These are phyloP conservation scores for Cercospora beticola DNA, from an alignment of 2,329 filamentous ascomycete genomes.

Conservation along the genomic window DNA sequence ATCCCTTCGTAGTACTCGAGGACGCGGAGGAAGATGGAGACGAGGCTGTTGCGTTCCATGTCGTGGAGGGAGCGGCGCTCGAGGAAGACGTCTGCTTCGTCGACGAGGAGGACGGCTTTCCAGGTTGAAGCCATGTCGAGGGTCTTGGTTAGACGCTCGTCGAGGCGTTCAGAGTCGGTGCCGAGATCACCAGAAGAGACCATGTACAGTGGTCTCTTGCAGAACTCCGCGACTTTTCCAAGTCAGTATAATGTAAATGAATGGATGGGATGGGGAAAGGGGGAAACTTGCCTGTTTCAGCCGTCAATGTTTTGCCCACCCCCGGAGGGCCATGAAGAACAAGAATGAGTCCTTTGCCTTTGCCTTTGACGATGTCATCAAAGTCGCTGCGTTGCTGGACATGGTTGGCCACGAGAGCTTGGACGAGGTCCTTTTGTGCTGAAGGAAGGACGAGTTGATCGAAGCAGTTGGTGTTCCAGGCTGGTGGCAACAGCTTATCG, in stretches of 20 bases:
- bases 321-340: slow-evolving; percentile 43
- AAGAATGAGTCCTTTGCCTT: slow-evolving; percentile 42
- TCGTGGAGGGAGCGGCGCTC: slow-evolving; percentile 79
- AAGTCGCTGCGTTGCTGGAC: slow-evolving; percentile 30
- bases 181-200: slow-evolving; percentile 33
- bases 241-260: too few species aligned
- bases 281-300: too few species aligned
- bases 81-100: slow-evolving; percentile 81
- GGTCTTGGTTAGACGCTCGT: slow-evolving; percentile 47
- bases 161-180: slow-evolving; percentile 51
- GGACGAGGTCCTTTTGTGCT: slow-evolving; percentile 37
- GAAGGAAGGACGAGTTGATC: slow-evolving; percentile 36
- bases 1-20: slow-evolving; percentile 43
- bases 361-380: slow-evolving; percentile 38
- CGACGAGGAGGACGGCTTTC: slow-evolving; percentile 82
- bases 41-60: slow-evolving; percentile 77
- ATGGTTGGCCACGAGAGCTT: slow-evolving; percentile 37
- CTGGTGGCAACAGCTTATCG: slow-evolving; percentile 33
- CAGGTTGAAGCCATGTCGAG: slow-evolving; percentile 81
- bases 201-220: slow-evolving; percentile 47
- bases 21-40: slow-evolving; percentile 55
- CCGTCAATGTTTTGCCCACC: slow-evolving; percentile 45
- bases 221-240: slow-evolving; percentile 39
- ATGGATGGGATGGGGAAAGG: too few species aligned
- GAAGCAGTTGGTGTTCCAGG: slow-evolving; percentile 37